Conservation (phyloP, 148 eudicot genomes). For the Oxyria digyna region DNA sequence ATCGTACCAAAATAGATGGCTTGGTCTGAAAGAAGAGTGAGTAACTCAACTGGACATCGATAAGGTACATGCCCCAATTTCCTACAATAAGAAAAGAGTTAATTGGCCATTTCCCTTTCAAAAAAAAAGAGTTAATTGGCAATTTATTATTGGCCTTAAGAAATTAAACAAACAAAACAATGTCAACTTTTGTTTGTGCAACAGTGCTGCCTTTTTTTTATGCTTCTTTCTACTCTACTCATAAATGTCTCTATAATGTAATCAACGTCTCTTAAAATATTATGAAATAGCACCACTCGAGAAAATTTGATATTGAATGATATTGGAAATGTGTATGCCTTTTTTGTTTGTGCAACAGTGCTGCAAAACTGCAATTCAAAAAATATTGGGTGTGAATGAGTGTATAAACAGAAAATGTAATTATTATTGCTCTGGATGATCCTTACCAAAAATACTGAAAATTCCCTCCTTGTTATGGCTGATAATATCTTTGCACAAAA, state of each 20-base stretch:
- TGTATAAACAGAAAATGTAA: not conserved
- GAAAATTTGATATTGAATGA: not conserved
- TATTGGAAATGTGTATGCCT: too few species aligned
- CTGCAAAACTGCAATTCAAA: not conserved
- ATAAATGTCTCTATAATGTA: not conserved
- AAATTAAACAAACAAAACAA: not conserved
- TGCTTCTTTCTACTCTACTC: not conserved
- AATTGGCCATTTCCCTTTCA: not conserved
- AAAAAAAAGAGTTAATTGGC: too few species aligned
- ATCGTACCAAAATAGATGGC: conserved; percentile 52
- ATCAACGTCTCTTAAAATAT: not conserved
- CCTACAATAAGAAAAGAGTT: conserved; percentile 35
- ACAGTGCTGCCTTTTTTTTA: not conserved
- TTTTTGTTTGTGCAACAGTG: not conserved
- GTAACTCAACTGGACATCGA: conserved; percentile 69
- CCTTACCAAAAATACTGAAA: conserved; percentile 88
- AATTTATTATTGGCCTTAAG: not conserved
- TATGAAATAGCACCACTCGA: not conserved
- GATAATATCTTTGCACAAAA: conserved; percentile 50
- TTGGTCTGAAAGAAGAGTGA: conserved; percentile 59
- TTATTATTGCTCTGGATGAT: not conserved
- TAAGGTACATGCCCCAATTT: conserved; percentile 86
- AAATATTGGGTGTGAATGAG: not conserved
- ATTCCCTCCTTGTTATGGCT: conserved; percentile 95
- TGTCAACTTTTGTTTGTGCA: not conserved